A percentile compares a stretch with the other conserved stretches of the same genome.
Conservation (phyloP, 1,139 yeast genomes). For the Blastobotrys arbuscula region DNA sequence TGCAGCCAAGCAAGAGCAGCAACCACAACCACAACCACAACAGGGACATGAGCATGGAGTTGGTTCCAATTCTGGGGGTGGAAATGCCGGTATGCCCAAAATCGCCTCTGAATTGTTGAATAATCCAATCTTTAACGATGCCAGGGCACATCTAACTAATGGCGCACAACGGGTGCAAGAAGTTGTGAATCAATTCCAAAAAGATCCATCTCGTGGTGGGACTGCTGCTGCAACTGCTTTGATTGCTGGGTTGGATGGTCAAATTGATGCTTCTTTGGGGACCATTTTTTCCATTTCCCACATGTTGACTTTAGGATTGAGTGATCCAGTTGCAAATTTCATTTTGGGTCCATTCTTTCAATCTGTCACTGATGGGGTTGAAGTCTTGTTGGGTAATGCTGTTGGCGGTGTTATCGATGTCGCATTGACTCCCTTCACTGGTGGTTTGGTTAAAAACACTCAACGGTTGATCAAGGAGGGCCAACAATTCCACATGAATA, state of each 20-base stretch:
- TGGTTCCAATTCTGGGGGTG: neutral
- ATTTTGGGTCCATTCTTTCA: slow-evolving; percentile 31
- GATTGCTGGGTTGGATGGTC: slow-evolving; percentile 32
- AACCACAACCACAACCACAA: neutral
- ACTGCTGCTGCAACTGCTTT: slow-evolving; percentile 23
- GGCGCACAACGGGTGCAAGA: slow-evolving; percentile 24
- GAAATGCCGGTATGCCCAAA: neutral
- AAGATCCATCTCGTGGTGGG: slow-evolving; percentile 24
- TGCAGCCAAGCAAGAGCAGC: neutral
- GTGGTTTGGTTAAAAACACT: slow-evolving; percentile 13
- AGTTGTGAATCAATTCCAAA: slow-evolving; percentile 17
- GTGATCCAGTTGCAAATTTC: slow-evolving; percentile 24
- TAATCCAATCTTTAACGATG: neutral
- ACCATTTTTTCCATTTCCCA: slow-evolving; percentile 23
- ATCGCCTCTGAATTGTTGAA: neutral
- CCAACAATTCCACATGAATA: slow-evolving; percentile 17
- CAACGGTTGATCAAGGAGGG: slow-evolving; percentile 16
- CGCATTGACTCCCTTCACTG: slow-evolving; percentile 14
- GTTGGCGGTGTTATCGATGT: slow-evolving; percentile 19
- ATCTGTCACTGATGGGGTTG: slow-evolving; percentile 32
- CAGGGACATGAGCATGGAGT: neutral
- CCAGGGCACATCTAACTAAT: slow-evolving; percentile 16
- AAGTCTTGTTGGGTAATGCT: slow-evolving; percentile 26
- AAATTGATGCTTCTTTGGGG: slow-evolving; percentile 30
- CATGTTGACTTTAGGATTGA: slow-evolving; percentile 25